Evolutionary conservation across 1,139 yeast species (phyloP).

Genomic region (Hemisphaericaspora lyxosophila): DNA sequence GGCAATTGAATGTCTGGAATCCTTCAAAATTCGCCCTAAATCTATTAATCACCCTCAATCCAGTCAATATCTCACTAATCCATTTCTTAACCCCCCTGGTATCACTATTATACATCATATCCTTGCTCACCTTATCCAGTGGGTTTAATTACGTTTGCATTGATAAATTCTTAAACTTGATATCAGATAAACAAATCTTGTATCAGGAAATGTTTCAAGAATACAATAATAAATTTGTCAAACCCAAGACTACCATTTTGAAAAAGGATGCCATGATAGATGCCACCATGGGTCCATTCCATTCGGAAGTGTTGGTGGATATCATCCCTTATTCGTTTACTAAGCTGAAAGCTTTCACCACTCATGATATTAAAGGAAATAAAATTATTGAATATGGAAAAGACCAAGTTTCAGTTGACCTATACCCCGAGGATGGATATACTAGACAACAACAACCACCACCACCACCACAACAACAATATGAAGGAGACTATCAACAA

Average conservation of each 20-base stretch:
- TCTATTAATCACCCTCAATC: conserved; percentile 56
- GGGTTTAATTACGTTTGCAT: conserved; percentile 38
- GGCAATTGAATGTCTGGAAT: conserved; percentile 60
- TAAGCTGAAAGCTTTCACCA: conserved; percentile 43
- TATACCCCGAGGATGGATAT: neutral
- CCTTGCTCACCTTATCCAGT: conserved; percentile 37
- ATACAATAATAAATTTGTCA: conserved; percentile 63
- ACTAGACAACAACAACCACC: neutral
- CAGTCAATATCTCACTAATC: conserved; percentile 44
- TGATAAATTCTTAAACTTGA: conserved; percentile 45
- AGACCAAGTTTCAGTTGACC: neutral
- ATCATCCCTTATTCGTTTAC: conserved; percentile 29
- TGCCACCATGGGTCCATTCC: conserved; percentile 48
- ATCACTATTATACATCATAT: conserved; percentile 36
- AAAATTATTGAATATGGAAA: conserved; percentile 16
- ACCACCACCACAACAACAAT: neutral
- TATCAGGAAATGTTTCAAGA: conserved; percentile 65
- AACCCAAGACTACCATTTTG: conserved; percentile 54
- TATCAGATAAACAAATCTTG: conserved; percentile 60
- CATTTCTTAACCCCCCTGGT: conserved; percentile 33
- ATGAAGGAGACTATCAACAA: neutral
- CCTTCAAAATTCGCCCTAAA: conserved; percentile 54
- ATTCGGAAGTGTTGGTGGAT: conserved; percentile 32
- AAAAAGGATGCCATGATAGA: conserved; percentile 67
- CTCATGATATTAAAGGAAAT: conserved; percentile 48